Evolutionary conservation across 441 rosid genomes (phyloP).

Genomic region (Gossypium gossypioides): DNA sequence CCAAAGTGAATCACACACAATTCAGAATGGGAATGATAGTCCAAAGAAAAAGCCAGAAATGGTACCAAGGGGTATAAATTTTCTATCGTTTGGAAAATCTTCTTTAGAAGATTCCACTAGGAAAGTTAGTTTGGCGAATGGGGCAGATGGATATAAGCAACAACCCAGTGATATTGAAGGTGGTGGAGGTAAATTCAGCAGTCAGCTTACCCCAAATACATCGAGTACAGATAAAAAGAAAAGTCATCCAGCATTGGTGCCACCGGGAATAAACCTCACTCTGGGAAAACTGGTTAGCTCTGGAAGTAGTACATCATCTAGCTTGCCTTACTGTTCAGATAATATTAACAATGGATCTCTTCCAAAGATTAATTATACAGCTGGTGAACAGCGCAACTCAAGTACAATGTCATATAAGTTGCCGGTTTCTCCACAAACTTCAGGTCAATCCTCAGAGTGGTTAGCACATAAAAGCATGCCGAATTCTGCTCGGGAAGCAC

Average conservation of each 20-base stretch:
- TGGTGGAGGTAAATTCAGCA: neutral
- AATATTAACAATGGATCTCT: conserved; percentile 9
- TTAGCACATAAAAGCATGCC: conserved; percentile 24
- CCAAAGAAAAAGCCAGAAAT: conserved; percentile 23
- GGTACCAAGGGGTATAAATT: conserved; percentile 71
- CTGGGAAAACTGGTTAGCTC: conserved; percentile 10
- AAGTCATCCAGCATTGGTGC: conserved; percentile 12
- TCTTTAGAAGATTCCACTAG: conserved; percentile 14
- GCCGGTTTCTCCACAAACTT: conserved; percentile 13
- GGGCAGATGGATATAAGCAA: conserved; percentile 10
- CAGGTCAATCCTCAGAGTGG: conserved; percentile 26
- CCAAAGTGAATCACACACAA: conserved; percentile 27
- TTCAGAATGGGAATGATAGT: conserved; percentile 21
- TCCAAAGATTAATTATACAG: conserved; percentile 20
- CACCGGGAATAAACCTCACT: conserved; percentile 12
- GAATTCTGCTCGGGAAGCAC: conserved; percentile 36
- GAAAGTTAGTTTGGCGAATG: conserved; percentile 13
- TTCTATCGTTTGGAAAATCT: conserved; percentile 56
- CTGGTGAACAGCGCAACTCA: conserved; percentile 10
- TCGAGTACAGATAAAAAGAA: conserved; percentile 7
- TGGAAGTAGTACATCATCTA: neutral
- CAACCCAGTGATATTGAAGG: neutral
- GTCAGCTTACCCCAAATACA: conserved; percentile 8
- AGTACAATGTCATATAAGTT: conserved; percentile 14
- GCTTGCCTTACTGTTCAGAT: conserved; percentile 17